Conservation (phyloP, 495 filamentous ascomycete species). For the Ramalina intermedia region DNA sequence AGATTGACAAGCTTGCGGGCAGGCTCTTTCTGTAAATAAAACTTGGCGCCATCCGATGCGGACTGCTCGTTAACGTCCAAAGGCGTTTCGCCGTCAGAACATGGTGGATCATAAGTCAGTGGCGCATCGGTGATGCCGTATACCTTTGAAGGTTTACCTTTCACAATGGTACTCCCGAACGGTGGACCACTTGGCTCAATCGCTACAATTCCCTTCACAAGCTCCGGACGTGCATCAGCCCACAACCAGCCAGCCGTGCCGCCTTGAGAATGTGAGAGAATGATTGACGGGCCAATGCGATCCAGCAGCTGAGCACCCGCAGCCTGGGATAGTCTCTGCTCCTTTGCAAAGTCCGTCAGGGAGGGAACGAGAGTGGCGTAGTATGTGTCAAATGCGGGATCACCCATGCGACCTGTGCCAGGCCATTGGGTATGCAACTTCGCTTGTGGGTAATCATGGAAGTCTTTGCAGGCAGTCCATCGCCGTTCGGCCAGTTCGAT, state of each 20-base stretch:
- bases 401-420: slow-evolving; percentile 30
- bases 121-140: slow-evolving; percentile 37
- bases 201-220: slow-evolving; percentile 33
- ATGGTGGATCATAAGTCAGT: slow-evolving; percentile 34
- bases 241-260: slow-evolving; percentile 34
- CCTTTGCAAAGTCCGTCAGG: slow-evolving; percentile 16
- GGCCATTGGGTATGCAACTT: slow-evolving; percentile 41
- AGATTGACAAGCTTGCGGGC: slow-evolving; percentile 18
- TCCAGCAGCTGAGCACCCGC: slow-evolving; percentile 30
- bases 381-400: slow-evolving; percentile 35
- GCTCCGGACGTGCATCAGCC: slow-evolving; percentile 29
- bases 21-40: slow-evolving; percentile 10
- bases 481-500: slow-evolving; percentile 22
- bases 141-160: slow-evolving; percentile 14
- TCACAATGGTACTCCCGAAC: slow-evolving; percentile 24
- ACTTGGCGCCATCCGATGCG: slow-evolving; percentile 4
- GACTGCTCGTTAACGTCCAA: slow-evolving; percentile 1
- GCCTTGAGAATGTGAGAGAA: slow-evolving; percentile 40
- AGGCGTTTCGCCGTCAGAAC: slow-evolving; percentile 5
- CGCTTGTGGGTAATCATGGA: slow-evolving; percentile 32
- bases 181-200: slow-evolving; percentile 43
- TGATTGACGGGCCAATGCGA: slow-evolving; percentile 30
- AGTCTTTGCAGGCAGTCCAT: slow-evolving; percentile 26
- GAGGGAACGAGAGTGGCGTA: slow-evolving; percentile 21
- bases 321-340: slow-evolving; percentile 27